phyloP scores from a whole-genome alignment of 371 early-diverging fungal genomes.

The Furculomyces boomerangus region DNA sequence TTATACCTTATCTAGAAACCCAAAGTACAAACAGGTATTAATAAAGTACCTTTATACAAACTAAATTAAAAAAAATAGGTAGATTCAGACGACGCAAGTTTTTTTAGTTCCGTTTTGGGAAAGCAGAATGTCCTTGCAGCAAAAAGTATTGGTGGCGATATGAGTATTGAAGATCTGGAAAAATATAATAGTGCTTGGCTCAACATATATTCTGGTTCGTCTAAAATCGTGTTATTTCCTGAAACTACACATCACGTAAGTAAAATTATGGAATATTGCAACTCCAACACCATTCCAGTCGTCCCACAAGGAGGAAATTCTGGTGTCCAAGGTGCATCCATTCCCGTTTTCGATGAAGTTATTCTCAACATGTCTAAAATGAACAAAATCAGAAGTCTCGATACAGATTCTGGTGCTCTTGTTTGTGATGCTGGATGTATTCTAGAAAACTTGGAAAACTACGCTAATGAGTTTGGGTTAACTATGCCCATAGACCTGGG shows the following conservation, averaged over 20 bases:
- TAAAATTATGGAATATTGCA: conserved; percentile 70
- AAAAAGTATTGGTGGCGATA: conserved; percentile 12
- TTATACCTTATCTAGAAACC: too few species aligned
- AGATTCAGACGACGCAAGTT: conserved; percentile 9
- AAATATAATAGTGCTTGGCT: conserved; percentile 79
- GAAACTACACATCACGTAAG: conserved; percentile 72
- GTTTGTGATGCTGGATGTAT: conserved; percentile 78
- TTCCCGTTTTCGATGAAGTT: conserved; percentile 89
- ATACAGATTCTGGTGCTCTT: conserved; percentile 62
- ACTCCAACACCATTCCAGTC: conserved; percentile 52
- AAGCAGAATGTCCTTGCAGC: conserved; percentile 16
- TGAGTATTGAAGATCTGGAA: conserved; percentile 15
- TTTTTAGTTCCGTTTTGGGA: conserved; percentile 10
- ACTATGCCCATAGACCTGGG: conserved; percentile 89
- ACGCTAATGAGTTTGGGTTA: conserved; percentile 51
- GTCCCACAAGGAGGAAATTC: conserved; percentile 98
- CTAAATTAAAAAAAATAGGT: too few species aligned
- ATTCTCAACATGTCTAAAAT: conserved; percentile 54
- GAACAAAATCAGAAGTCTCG: conserved; percentile 58
- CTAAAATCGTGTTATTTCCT: conserved; percentile 73
- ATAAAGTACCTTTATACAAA: too few species aligned
- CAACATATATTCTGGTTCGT: conserved; percentile 70
- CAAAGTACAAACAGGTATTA: too few species aligned
- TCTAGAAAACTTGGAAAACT: conserved; percentile 63
- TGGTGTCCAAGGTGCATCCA: conserved; percentile 76